Conservation (phyloP, 768 basidiomycete species). For the Saitozyma podzolica region DNA sequence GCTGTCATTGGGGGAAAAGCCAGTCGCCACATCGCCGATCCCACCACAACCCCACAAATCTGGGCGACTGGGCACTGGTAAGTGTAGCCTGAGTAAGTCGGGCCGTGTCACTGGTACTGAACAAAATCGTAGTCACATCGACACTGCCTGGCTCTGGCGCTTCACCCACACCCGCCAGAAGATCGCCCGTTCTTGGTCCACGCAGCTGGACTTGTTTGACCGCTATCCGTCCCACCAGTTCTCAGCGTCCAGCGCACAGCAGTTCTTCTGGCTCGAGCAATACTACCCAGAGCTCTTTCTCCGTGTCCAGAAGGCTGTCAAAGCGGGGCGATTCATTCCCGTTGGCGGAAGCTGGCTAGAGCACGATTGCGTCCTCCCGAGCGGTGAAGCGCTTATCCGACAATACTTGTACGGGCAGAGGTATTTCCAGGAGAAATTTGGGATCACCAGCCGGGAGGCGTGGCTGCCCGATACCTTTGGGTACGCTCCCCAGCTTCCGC, state of each 20-base stretch:
- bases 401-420: conserved; percentile 88
- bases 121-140: conserved; percentile 59
- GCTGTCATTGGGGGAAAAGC: conserved; percentile 7
- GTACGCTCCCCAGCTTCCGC: conserved; percentile 82
- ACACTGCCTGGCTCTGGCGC: conserved; percentile 87
- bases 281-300: conserved; percentile 80
- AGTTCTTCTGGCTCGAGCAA: conserved; percentile 89
- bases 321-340: conserved; percentile 71
- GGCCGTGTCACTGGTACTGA: too few relatives aligned
- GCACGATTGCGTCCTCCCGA: conserved; percentile 72
- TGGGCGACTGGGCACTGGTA: not conserved
- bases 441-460: conserved; percentile 46
- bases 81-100: too few relatives aligned
- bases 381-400: conserved; percentile 82
- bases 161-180: conserved; percentile 95
- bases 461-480: conserved; percentile 53
- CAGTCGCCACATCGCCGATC: too few relatives aligned
- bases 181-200: conserved; percentile 90
- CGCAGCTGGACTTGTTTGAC: conserved; percentile 89
- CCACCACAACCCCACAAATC: not conserved
- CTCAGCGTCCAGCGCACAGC: conserved; percentile 58
- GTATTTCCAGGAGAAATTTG: conserved; percentile 65
- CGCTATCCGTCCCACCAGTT: conserved; percentile 93
- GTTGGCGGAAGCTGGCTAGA: conserved; percentile 88
- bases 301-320: conserved; percentile 69